Percentiles rank a stretch among this genome's conserved stretches.
Evolutionary conservation across 257 asterid genomes (phyloP).

Genomic region (Solanum pinnatisectum): DNA sequence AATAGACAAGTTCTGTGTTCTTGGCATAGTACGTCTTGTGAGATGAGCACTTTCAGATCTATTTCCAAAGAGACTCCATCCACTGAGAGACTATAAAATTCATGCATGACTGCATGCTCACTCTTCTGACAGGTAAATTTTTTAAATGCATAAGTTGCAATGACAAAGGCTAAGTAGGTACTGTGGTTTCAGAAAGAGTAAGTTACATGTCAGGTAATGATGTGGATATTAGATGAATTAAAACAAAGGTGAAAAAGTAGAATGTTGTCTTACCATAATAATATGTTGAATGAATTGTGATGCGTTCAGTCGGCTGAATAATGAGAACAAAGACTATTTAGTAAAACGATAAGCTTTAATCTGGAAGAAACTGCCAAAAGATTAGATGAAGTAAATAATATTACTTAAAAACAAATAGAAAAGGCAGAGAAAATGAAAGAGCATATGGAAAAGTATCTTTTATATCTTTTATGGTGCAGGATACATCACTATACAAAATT

Average conservation of each 20-base stretch:
- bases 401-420: background rate
- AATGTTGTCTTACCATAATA: slow-evolving; percentile 58
- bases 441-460: background rate
- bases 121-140: background rate
- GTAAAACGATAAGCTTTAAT: background rate
- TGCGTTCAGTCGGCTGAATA: slow-evolving; percentile 78
- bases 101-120: background rate
- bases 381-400: background rate
- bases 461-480: background rate
- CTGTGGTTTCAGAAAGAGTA: background rate
- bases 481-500: background rate
- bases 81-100: background rate
- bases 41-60: background rate
- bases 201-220: background rate
- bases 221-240: background rate
- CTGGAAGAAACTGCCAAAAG: background rate
- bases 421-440: background rate
- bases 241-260: background rate
- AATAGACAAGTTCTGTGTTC: background rate
- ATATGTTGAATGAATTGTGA: slow-evolving; percentile 78
- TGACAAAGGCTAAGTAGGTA: background rate
- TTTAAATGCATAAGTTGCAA: background rate
- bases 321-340: slow-evolving; percentile 3
- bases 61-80: background rate
- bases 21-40: background rate